Percentiles rank a stretch among this genome's conserved stretches.
Evolutionary conservation across 257 asterid species (phyloP).

Genomic region (Ophiorrhiza pumila): DNA sequence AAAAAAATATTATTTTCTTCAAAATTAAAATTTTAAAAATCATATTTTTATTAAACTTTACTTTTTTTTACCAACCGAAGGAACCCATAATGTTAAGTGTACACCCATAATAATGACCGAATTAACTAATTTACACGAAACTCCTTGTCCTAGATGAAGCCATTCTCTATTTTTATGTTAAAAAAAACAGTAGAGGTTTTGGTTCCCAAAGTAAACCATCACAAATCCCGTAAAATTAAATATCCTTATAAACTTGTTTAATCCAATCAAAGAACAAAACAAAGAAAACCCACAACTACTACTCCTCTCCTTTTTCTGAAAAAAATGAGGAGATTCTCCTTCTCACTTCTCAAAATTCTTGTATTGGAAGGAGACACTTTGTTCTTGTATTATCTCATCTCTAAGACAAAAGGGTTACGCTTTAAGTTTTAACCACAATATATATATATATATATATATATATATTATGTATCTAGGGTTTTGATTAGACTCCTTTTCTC

Average conservation of each 20-base stretch:
- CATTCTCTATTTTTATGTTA: not conserved
- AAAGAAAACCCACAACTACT: not conserved
- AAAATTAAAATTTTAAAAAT: too few relatives aligned
- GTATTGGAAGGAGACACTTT: slow-evolving; percentile 8
- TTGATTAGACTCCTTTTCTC: not conserved
- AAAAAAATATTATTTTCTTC: too few relatives aligned
- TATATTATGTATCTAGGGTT: not conserved
- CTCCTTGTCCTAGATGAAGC: too few relatives aligned
- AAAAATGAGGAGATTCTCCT: not conserved
- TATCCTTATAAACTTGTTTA: not conserved
- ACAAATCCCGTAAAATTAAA: not conserved
- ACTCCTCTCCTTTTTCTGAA: not conserved
- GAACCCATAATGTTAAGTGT: too few relatives aligned
- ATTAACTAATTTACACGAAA: not conserved
- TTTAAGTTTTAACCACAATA: not conserved
- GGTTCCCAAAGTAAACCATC: not conserved
- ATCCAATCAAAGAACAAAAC: not conserved
- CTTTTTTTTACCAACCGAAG: too few relatives aligned
- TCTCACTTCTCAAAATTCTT: not conserved
- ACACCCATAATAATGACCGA: too few relatives aligned
- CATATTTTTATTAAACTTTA: too few relatives aligned
- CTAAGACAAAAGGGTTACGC: slow-evolving; percentile 6
- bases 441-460: too few relatives aligned
- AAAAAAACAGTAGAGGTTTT: not conserved
- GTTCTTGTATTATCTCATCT: not conserved